Conservation (phyloP, 2,329 filamentous ascomycete species). For the Botrytis paeoniae region DNA sequence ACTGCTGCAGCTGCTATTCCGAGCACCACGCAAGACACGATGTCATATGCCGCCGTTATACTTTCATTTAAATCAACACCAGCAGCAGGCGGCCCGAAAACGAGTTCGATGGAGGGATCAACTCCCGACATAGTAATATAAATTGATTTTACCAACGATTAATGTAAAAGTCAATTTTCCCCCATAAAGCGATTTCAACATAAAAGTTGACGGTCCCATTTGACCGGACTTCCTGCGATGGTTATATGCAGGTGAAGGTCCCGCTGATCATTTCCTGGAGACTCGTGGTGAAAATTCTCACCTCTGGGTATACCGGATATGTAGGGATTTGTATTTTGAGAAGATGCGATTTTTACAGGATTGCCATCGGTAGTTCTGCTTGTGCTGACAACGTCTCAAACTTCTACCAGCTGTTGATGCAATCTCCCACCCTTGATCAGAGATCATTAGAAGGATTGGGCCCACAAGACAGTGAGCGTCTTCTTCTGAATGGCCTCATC, state of each 20-base stretch:
- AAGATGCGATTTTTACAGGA: neutral
- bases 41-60: neutral
- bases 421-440: neutral
- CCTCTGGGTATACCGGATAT: neutral
- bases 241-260: neutral
- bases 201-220: neutral
- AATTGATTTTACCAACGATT: neutral
- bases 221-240: neutral
- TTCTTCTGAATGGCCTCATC: neutral
- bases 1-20: constrained; percentile 10
- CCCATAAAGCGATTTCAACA: neutral
- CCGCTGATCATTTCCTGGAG: constrained; percentile 1
- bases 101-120: neutral
- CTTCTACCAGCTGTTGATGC: neutral
- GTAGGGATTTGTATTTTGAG: neutral
- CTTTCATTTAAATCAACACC: constrained; percentile 9
- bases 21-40: constrained; percentile 13
- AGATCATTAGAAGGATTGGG: neutral
- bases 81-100: constrained; percentile 8
- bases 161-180: neutral
- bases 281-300: neutral
- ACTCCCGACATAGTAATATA: neutral
- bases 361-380: neutral
- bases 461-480: neutral
- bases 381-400: neutral